phyloP scores from a whole-genome alignment of 1,284 basidiomycete species.

The Heliocybe sulcata region DNA sequence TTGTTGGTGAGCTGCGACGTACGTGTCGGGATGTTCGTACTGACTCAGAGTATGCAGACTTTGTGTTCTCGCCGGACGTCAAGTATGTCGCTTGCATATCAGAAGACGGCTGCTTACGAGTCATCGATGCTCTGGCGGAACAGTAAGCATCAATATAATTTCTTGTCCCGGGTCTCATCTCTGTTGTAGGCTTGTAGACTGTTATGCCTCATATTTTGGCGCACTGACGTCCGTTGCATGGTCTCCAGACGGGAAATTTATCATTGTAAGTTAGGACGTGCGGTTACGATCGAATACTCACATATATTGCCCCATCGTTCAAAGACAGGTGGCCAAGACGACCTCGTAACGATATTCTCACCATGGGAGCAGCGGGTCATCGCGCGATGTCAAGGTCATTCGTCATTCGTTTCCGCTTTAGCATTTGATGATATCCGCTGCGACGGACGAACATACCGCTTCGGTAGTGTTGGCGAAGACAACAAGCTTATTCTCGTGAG shows the following conservation, averaged over 20 bases:
- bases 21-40: not conserved
- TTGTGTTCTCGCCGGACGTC: conserved; percentile 87
- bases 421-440: conserved; percentile 86
- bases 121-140: conserved; percentile 82
- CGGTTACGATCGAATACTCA: not conserved
- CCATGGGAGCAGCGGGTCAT: conserved; percentile 89
- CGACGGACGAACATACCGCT: conserved; percentile 84
- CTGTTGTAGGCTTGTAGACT: conserved; percentile 67
- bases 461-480: conserved; percentile 91
- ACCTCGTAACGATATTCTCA: conserved; percentile 89
- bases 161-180: conserved; percentile 6
- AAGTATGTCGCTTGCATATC: conserved; percentile 81
- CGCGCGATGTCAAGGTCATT: conserved; percentile 96
- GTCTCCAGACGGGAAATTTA: conserved; percentile 93
- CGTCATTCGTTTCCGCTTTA: conserved; percentile 85
- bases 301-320: not conserved
- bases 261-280: conserved; percentile 49
- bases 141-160: conserved; percentile 41
- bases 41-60: conserved; percentile 40
- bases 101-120: conserved; percentile 83
- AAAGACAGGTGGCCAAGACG: conserved; percentile 86
- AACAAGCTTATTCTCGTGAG: conserved; percentile 83
- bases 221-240: conserved; percentile 84
- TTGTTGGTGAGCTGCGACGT: conserved; percentile 54
- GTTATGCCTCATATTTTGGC: conserved; percentile 90